phyloP scores from a whole-genome alignment of 75 land plant species.

The Cryptomeria japonica region DNA sequence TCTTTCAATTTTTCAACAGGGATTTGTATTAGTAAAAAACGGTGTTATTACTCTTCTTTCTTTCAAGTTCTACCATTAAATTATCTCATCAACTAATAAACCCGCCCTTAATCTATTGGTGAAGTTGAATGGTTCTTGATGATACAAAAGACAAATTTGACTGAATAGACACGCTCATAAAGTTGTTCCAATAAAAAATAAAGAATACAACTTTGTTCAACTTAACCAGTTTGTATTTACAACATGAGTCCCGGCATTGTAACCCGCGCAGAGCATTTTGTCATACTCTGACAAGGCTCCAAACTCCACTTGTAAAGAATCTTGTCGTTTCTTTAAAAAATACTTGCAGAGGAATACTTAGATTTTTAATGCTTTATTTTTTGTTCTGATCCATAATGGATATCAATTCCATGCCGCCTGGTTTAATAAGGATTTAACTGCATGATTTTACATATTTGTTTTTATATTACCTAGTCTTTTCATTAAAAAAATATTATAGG shows the following conservation, averaged over 20 bases:
- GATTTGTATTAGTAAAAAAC: background rate
- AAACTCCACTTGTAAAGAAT: background rate
- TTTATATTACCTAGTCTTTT: too few species aligned
- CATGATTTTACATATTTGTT: too few species aligned
- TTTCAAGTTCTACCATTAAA: background rate
- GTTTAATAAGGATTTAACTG: too few species aligned
- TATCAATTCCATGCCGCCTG: too few species aligned
- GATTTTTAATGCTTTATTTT: background rate
- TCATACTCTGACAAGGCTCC: background rate
- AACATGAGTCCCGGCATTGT: background rate
- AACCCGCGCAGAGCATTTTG: background rate
- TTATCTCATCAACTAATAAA: background rate
- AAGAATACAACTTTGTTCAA: background rate
- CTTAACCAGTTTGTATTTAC: background rate
- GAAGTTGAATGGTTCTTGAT: too few species aligned
- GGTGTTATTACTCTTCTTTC: background rate
- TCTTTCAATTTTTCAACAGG: background rate
- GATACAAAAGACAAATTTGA: too few species aligned
- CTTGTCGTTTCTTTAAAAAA: background rate
- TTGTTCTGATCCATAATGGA: background rate
- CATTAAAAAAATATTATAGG: too few species aligned
- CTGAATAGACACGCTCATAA: too few species aligned
- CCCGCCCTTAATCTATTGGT: too few species aligned
- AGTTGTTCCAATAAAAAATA: too few species aligned
- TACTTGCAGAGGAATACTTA: background rate